Evolutionary conservation across 176 grass and related monocot species (phyloP), one percentile per base, ranked within the genome.

Genomic region (Zoysia pacifica): DNA sequence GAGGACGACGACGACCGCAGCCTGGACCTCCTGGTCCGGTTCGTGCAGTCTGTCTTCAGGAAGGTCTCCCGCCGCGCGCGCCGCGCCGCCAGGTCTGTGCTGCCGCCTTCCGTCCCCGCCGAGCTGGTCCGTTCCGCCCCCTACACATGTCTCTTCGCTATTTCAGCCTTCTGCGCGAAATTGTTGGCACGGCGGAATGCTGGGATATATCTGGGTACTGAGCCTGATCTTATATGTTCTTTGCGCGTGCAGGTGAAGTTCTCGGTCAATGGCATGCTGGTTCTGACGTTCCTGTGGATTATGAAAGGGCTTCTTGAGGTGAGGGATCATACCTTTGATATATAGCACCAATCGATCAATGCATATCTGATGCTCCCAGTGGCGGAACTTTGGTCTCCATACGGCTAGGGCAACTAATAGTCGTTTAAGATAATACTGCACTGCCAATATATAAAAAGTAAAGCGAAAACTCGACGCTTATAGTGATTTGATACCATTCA

Each of bases 251-350:
- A 97, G 94, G 94, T 97, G 66, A 81, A 89, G 16, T 97, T 97
- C 85, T 97, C 94, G n/a, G 94, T 94, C 15, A 97, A 97, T 53
- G 94, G 94, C 20, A 90, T 92, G 51, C 83, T 97, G 6, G 75
- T 83, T 69, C 89, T 97, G 19, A 88, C 94, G 14, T 89, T 90
- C 61, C 55, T 97, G 53, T 97, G 94, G 94, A 90, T 92, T 45
- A 74, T 94, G 1, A 97, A 97, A 83, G 89, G 89, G 12, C 85
- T 97, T 90, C 91, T 97, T 75, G 94, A 97, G 91, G 94, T 97
- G 28, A 28, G 28, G 28, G 28, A 28, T 28, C 28, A 28, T 28
- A 28, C 28, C 28, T 28, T 28, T 28, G 28, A 28, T 28, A 28
- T 28, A 28, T 28, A 28, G 28, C 28, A 28, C 28, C 28, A 28